Base-by-base conservation (phyloP, 208 protist species). In the Trypanosoma cruzi region DNA sequence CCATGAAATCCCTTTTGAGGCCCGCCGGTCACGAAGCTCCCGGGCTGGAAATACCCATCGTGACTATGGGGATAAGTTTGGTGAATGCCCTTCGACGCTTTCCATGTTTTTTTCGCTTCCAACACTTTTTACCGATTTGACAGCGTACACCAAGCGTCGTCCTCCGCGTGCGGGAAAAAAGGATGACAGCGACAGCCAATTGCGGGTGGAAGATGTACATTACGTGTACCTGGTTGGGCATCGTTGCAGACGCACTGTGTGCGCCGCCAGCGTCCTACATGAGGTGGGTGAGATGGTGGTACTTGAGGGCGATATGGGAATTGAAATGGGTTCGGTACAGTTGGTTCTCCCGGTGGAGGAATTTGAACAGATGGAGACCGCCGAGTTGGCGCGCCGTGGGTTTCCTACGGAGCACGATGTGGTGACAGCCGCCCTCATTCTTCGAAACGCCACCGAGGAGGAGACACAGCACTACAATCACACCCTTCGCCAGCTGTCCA, bases 271-370 rank as follows among this genome's bases (percentile, higher is more conserved):
- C 0, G 36, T 57, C 20, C 31, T 34, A n/a, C 88, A 81, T 62
- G 63, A 55, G 4, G 18, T 59, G 11, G 71, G 73, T 37, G 75
- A 75, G n/a, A 55, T 85, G 58, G 87, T 95, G 20, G 84, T 93
- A 31, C 68, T 86, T 40, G 89, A 95, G 50, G 89, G 89, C 11
- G 84, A 92, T 69, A 85, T 85, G 78, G 89, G 89, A 8, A 72
- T 91, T 49, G 89, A 95, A 18, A 86, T 88, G 71, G 86, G 82
- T 54, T 20, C 26, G 6, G 71, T 85, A 31, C 22, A 57, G 32
- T 48, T 65, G 5, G 77, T 81, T 3, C 55, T 82, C n/a, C 67
- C 79, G 1, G 54, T 75, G 36, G 64, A 65, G 13, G 76, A 75
- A 60, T 88, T 81, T 67, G 62, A 81, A 11, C 58, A 14, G 2